phyloP scores from a whole-genome alignment of 352 stramenopile genomes.

The Elongisporangium undulatum region DNA sequence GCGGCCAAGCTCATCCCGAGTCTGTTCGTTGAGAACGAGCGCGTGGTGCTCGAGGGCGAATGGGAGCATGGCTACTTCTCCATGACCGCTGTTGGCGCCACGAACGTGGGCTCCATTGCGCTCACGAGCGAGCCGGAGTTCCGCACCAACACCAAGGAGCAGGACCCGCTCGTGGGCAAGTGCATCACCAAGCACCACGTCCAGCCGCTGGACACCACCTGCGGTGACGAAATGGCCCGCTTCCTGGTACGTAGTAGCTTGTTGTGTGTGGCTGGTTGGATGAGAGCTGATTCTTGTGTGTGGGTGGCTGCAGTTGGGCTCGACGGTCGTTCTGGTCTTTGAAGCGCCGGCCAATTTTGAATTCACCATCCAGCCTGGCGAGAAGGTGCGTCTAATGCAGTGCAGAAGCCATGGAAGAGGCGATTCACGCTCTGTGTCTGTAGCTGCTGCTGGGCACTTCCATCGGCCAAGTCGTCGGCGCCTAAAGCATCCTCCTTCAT shows the following conservation, averaged over 20 bases:
- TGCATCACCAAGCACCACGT: constrained; percentile 52
- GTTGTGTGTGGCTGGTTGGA: background rate
- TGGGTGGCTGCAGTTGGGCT: constrained; percentile 51
- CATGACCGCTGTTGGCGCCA: constrained; percentile 78
- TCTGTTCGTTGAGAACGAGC: constrained; percentile 83
- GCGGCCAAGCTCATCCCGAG: constrained; percentile 66
- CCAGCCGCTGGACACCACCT: constrained; percentile 23
- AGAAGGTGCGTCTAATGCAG: constrained; percentile 49
- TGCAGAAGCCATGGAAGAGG: background rate
- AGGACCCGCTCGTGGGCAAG: constrained; percentile 49
- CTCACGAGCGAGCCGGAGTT: constrained; percentile 67
- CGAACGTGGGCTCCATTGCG: constrained; percentile 84
- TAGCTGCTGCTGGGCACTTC: constrained; percentile 5
- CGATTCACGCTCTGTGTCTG: constrained; percentile 5
- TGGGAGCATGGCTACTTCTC: constrained; percentile 84
- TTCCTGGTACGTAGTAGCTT: constrained; percentile 47
- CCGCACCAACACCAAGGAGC: constrained; percentile 49
- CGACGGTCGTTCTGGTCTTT: constrained; percentile 84
- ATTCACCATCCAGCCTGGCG: constrained; percentile 66
- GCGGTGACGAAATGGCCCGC: constrained; percentile 72
- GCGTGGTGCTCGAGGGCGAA: constrained; percentile 61
- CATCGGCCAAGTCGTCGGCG: background rate
- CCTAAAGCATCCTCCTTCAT: background rate
- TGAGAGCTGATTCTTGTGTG: background rate
- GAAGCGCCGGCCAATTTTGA: constrained; percentile 71